phyloP scores from a whole-genome alignment of 2,329 filamentous ascomycete genomes.

The Beauveria asiatica region DNA sequence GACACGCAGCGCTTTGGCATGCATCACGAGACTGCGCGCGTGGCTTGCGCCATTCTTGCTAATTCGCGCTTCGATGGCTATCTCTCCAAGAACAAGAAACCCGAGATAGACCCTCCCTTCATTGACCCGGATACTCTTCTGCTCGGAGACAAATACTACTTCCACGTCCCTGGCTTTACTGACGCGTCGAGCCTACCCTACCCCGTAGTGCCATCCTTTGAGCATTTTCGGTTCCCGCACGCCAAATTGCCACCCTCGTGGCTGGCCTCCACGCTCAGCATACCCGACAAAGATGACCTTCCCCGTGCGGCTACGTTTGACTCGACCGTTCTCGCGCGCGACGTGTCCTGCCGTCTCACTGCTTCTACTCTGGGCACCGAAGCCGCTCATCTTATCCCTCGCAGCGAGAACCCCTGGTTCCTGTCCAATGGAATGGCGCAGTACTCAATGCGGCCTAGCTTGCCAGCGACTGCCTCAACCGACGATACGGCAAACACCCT shows the following conservation, averaged over 20 bases:
- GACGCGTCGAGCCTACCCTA: neutral
- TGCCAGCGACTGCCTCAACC: neutral
- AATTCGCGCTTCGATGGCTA: neutral
- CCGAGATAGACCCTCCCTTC: neutral
- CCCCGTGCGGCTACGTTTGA: neutral
- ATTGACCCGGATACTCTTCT: neutral
- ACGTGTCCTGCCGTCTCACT: neutral
- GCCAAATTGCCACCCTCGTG: neutral
- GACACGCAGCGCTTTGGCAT: neutral
- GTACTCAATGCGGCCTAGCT: neutral
- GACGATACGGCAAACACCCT: neutral
- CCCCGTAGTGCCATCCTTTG: neutral
- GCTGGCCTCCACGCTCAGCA: neutral
- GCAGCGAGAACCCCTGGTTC: neutral
- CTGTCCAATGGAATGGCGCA: neutral
- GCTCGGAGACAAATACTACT: neutral
- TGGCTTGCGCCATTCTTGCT: neutral
- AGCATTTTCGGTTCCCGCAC: neutral
- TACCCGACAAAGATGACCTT: neutral
- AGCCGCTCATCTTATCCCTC: neutral
- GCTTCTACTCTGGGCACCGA: neutral
- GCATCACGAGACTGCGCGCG: neutral
- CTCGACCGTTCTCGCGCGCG: neutral
- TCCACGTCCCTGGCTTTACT: neutral
- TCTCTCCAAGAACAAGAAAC: neutral